Conservation (phyloP, 192 early-diverging fungal genomes). For the Coemansia sp. region DNA sequence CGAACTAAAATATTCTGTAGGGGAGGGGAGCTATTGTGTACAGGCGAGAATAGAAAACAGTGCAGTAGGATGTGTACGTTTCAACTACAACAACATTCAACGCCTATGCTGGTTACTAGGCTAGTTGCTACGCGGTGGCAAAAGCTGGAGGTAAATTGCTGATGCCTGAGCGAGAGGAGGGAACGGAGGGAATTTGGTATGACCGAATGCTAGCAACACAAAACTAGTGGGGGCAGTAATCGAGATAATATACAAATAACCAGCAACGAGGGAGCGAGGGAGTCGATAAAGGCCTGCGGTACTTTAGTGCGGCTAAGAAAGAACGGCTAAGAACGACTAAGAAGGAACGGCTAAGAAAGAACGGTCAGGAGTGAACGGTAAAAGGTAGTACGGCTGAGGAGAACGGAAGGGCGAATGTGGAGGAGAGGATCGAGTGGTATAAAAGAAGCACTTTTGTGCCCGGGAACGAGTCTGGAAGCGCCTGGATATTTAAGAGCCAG, state of each 20-base stretch:
- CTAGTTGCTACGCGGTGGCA: neutral
- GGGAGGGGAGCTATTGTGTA: slow-evolving; percentile 17
- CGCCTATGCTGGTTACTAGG: slow-evolving; percentile 6
- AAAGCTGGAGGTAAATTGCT: neutral
- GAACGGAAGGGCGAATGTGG: neutral
- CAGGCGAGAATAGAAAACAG: slow-evolving; percentile 14
- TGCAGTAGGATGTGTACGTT: slow-evolving; percentile 11
- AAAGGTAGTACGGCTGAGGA: too few relatives aligned
- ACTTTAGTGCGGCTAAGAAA: too few relatives aligned
- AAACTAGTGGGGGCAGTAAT: slow-evolving; percentile 3
- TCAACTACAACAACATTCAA: slow-evolving; percentile 12
- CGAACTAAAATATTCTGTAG: neutral
- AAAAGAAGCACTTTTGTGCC: neutral
- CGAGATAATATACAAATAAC: slow-evolving; percentile 13
- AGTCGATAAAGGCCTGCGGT: neutral
- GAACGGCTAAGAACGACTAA: too few relatives aligned
- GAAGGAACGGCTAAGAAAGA: too few relatives aligned
- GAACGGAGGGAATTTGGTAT: slow-evolving; percentile 7
- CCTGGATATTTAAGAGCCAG: too few relatives aligned
- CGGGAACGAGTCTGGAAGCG: too few relatives aligned
- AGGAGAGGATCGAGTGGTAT: neutral
- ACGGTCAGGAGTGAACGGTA: too few relatives aligned
- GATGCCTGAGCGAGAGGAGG: neutral
- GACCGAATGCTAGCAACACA: slow-evolving; percentile 1
- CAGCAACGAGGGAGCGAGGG: slow-evolving; percentile 8